Evolutionary conservation across 805 yeast species (phyloP), one percentile per base, ranked within the genome.

Genomic region (Ogataea allantospora): DNA sequence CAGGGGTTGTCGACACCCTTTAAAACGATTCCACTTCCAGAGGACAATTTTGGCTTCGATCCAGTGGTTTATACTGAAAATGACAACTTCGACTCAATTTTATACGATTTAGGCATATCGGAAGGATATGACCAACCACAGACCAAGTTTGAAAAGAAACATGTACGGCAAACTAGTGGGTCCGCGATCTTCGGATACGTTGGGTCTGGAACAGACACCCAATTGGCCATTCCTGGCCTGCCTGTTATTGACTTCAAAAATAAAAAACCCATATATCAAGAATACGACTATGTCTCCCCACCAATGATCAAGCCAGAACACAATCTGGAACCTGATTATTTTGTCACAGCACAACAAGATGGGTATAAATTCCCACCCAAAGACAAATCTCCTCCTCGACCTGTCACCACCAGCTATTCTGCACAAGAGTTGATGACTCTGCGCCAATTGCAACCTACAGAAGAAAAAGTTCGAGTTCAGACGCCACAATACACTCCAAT

Each of bases 141-240:
- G 32, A 34, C 17, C 23, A 32, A 23, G 13, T 31, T 40, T 30
- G 33, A 35, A 19, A 54, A 48, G 40, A 55, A 59, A 16, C 91
- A 83, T 54, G 61, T 71, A 36, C 73, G 86, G 47, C 77, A 78
- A 41, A 68, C 75, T 13, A 81, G 88, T 64, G 95, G 95, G 10
- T 81, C 91, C 4, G 91, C 85, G 2, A 83, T 84, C 18, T 84
- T 84, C 59, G 95, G 95, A 0, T 83, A 74, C 48, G 64, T 70
- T 7, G 78, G 77, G 30, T 31, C 46, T 0, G 89, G 83, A 55
- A 71, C 71, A 42, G 74, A 76, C 41, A 51, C 58, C 10, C 82
- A 78, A 31, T 58, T 83, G 24, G 77, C 85, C 2, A 71, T 83
- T 30, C 73, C 79, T 6, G 83, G 83, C 9, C 36, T 67, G 4